Evolutionary conservation across 345 rosid species (phyloP), one percentile per base, ranked within the genome.

Genomic region (Pistacia vera): DNA sequence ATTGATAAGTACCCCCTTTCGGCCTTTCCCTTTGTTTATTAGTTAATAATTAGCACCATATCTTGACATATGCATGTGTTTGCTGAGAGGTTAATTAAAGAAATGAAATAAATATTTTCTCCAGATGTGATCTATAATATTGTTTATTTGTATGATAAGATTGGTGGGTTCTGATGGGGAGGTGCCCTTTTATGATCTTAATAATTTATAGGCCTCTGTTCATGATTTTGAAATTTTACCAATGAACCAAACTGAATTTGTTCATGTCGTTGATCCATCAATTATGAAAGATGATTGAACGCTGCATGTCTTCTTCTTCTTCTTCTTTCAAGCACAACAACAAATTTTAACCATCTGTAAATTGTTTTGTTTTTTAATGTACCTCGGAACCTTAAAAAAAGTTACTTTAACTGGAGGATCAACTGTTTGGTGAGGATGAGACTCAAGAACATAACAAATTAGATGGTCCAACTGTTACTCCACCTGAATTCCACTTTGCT

Each of bases 211-310:
- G 44, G 46, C 52, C 63, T 56, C 4, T 60, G 52, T 62, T 49
- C 68, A 70, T 57, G 83, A 80, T 75, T 68, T 58, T 18, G 83
- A 78, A 80, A 75, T 54, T 55, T 46, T 66, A 77, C 81, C 71
- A 64, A 56, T 59, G 57, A 5, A 69, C 68, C 67, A 77, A 68
- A 41, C 69, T 63, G 46, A 13, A 60, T 58, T 33, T 60, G 12
- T 46, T 59, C 67, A 28, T 11, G 59, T 17, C 28, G 25, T 25
- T 25, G 16, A 22, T 73, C 58, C 17, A n/a, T 22, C 38, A 36
- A 5, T 66, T 16, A 55, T 57, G 1, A 30, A 18, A 46, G 30
- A 35, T 69, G 57, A 41, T 18, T 68, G 70, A 72, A 33, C 62
- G 33, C 63, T 48, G 14, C 18, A 6, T 65, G 3, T 22, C 28